Percentiles rank a stretch among this genome's conserved stretches.
These are phyloP conservation scores for Vaccinium darrowii DNA, from an alignment of 148 eudicot species.

Conservation along the genomic window DNA sequence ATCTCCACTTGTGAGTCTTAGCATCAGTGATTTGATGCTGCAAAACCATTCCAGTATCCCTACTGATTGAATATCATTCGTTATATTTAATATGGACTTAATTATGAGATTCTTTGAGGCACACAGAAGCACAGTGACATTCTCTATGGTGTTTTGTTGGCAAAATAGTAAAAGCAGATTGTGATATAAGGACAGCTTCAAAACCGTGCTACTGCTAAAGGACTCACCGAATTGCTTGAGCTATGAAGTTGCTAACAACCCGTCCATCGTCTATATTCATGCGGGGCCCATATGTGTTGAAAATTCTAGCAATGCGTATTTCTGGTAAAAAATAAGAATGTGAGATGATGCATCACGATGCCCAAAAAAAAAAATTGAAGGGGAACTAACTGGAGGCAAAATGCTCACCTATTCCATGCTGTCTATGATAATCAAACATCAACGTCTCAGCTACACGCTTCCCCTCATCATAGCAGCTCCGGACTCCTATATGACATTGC, in stretches of 20 bases:
- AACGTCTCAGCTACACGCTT: constrained; percentile 98
- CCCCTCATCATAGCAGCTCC: constrained; percentile 99
- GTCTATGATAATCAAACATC: constrained; percentile 99
- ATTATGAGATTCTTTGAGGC: neutral
- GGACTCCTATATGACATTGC: constrained; percentile 54
- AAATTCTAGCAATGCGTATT: constrained; percentile 93
- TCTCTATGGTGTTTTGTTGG: neutral
- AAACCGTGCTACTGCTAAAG: neutral
- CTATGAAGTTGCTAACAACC: constrained; percentile 97
- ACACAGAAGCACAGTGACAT: neutral
- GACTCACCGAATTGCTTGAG: constrained; percentile 89
- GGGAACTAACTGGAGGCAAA: neutral
- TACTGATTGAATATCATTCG: neutral
- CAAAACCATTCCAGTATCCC: neutral
- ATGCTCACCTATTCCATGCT: constrained; percentile 84
- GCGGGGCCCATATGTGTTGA: constrained; percentile 98
- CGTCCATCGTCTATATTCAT: constrained; percentile 99
- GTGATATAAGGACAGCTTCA: neutral
- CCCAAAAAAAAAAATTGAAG: neutral
- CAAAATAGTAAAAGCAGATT: neutral
- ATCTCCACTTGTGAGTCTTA: neutral
- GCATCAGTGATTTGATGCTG: neutral
- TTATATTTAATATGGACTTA: no score
- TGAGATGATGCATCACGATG: constrained; percentile 6
- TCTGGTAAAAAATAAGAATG: constrained; percentile 37